Evolutionary conservation across 345 rosid species (phyloP).

Genomic region (Citrus sinensis): DNA sequence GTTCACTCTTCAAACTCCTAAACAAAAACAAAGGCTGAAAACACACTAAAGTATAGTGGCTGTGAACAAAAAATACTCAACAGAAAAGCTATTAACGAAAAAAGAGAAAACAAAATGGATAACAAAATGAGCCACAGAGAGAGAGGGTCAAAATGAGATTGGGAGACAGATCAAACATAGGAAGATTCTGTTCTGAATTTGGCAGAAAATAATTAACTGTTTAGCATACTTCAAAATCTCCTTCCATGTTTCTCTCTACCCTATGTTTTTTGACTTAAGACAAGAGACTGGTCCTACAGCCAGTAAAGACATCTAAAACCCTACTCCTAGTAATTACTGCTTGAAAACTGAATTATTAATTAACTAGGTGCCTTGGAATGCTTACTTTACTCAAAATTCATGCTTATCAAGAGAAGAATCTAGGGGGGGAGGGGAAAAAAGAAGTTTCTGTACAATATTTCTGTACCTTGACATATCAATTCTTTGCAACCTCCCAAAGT

Average conservation of each 20-base stretch:
- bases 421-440: neutral
- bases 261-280: neutral
- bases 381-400: no score
- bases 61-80: neutral
- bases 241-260: neutral
- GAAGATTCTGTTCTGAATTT: neutral
- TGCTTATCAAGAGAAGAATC: no score
- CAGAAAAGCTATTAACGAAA: neutral
- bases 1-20: neutral
- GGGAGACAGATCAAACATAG: neutral
- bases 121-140: neutral
- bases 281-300: neutral
- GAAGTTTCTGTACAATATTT: neutral
- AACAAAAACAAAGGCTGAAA: no score
- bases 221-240: neutral
- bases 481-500: slow-evolving; percentile 80
- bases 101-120: neutral
- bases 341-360: neutral
- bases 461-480: slow-evolving; percentile 78
- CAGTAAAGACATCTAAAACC: neutral
- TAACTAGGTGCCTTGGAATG: neutral
- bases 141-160: no score
- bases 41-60: neutral
- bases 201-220: neutral
- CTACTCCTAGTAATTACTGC: neutral